Evolutionary conservation across 495 filamentous ascomycete genomes (phyloP).

Genomic region (Bryoglossum gracile): DNA sequence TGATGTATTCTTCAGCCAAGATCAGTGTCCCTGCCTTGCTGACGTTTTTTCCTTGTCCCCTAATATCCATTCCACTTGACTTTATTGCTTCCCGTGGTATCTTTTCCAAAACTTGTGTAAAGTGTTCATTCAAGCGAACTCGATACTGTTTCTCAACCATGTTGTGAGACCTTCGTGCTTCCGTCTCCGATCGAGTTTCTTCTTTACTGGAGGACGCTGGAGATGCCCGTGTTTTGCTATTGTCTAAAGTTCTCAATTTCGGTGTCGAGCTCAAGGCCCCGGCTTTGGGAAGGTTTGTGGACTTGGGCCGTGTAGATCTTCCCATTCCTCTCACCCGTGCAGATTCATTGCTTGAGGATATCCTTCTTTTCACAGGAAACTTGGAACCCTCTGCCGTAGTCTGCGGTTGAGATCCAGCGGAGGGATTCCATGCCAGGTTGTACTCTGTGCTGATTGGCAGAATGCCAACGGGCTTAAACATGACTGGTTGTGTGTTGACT

Average conservation of each 20-base stretch:
- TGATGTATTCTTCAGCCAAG: conserved; percentile 35
- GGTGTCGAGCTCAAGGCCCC: not conserved
- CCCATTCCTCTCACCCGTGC: too few relatives aligned
- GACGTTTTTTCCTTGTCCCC: conserved; percentile 30
- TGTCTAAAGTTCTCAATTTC: not conserved
- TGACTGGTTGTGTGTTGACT: too few relatives aligned
- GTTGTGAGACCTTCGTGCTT: conserved; percentile 27
- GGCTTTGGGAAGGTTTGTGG: not conserved
- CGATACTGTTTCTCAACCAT: conserved; percentile 44
- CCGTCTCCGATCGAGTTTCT: too few relatives aligned
- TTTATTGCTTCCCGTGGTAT: conserved; percentile 29
- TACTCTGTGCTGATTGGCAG: too few relatives aligned
- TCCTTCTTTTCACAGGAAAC: too few relatives aligned
- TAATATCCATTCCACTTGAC: conserved; percentile 15
- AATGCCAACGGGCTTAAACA: too few relatives aligned
- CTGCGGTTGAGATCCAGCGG: too few relatives aligned
- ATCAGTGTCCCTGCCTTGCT: conserved; percentile 41
- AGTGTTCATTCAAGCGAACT: conserved; percentile 39
- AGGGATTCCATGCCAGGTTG: too few relatives aligned
- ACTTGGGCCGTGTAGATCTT: too few relatives aligned
- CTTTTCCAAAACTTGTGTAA: conserved; percentile 34
- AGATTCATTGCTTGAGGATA: too few relatives aligned
- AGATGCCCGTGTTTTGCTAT: not conserved
- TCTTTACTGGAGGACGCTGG: not conserved
- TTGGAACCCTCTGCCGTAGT: too few relatives aligned